Conservation (phyloP, 257 asterid genomes). For the Lycium barbarum region DNA sequence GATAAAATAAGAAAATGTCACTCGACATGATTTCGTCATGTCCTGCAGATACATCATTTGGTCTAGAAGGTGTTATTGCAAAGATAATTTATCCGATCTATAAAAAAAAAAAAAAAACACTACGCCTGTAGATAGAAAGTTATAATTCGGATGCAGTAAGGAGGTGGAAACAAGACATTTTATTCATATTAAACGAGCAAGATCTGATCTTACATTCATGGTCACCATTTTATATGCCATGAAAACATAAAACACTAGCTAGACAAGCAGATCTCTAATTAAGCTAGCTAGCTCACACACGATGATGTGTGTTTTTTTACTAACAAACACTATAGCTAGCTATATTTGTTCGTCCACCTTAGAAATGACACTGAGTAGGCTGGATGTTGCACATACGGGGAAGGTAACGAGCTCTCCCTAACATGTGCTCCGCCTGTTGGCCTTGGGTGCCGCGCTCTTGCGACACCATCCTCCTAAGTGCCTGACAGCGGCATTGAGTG, state of each 20-base stretch:
- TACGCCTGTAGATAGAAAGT: too few relatives aligned
- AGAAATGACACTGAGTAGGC: constrained; percentile 25
- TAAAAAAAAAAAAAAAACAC: too few relatives aligned
- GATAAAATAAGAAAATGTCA: too few relatives aligned
- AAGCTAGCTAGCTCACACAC: background rate
- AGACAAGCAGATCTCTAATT: background rate
- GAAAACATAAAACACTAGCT: background rate
- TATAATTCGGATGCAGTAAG: too few relatives aligned
- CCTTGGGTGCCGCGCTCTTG: background rate
- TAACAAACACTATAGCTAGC: background rate
- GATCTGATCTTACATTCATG: background rate
- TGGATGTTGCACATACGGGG: constrained; percentile 29
- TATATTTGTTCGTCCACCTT: too few relatives aligned
- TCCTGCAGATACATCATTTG: too few relatives aligned
- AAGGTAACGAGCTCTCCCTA: constrained; percentile 20
- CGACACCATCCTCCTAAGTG: constrained; percentile 16
- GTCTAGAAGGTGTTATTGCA: too few relatives aligned
- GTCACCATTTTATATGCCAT: background rate
- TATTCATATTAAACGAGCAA: background rate
- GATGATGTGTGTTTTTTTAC: background rate
- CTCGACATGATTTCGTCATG: too few relatives aligned
- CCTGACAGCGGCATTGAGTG: constrained; percentile 17
- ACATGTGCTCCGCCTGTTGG: background rate
- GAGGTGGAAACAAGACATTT: background rate
- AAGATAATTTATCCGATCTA: too few relatives aligned